phyloP scores from a whole-genome alignment of 2,329 filamentous ascomycete genomes.

The Plectosphaerella plurivora region DNA sequence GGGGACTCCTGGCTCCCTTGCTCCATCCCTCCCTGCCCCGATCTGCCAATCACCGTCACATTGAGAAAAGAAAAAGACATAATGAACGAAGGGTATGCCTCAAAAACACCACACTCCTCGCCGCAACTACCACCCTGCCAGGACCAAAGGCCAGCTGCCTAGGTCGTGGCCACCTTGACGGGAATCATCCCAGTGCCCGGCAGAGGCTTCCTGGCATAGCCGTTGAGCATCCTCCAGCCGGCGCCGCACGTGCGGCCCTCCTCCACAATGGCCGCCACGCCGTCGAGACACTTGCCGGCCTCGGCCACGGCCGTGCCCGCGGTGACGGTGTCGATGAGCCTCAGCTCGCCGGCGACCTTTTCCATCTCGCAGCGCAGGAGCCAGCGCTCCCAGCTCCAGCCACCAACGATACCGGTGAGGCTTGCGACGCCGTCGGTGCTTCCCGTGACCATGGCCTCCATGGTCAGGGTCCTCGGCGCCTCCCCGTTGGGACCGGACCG shows the following conservation, averaged over 20 bases:
- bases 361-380: conserved; percentile 83
- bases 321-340: conserved; percentile 48
- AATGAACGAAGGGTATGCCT: no score
- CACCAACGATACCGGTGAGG: conserved; percentile 76
- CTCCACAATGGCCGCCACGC: conserved; percentile 57
- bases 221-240: conserved; percentile 57
- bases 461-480: conserved; percentile 41
- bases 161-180: conserved; percentile 1
- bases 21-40: no score
- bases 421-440: conserved; percentile 68
- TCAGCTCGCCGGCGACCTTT: conserved; percentile 64
- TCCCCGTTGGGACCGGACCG: conserved; percentile 24
- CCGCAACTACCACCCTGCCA: no score
- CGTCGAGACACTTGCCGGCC: conserved; percentile 56
- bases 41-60: no score
- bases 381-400: conserved; percentile 96
- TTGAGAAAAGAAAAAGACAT: no score
- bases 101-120: no score
- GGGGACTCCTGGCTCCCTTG: no score
- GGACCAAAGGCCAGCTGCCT: no score
- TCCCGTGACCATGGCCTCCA: conserved; percentile 62
- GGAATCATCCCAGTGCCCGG: conserved; percentile 30
- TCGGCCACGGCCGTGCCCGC: conserved; percentile 46
- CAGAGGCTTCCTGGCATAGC: conserved; percentile 59
- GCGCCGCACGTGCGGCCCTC: conserved; percentile 57